Evolutionary conservation across 2,329 filamentous ascomycete genomes (phyloP).

Genomic region (Calonectria multiphialidica): DNA sequence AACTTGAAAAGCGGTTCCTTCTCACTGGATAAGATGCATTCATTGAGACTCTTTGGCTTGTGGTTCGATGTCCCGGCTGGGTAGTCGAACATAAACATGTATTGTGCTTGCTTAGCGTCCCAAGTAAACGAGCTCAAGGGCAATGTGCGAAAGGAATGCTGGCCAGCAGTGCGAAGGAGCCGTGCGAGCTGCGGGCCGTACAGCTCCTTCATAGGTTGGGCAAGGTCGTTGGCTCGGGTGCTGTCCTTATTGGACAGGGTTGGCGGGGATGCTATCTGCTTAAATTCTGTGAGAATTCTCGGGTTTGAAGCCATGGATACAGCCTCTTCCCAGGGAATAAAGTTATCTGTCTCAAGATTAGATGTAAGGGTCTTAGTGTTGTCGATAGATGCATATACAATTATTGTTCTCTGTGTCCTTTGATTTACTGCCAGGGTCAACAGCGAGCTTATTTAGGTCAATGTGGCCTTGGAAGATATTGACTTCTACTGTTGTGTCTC

Average conservation of each 20-base stretch:
- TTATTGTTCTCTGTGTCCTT: too few relatives aligned
- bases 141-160: not conserved
- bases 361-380: too few relatives aligned
- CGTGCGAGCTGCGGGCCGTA: not conserved
- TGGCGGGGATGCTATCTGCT: too few relatives aligned
- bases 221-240: too few relatives aligned
- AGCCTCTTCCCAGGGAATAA: too few relatives aligned
- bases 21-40: not conserved
- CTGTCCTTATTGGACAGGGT: too few relatives aligned
- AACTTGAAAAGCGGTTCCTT: not conserved
- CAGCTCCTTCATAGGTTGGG: not conserved
- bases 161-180: not conserved
- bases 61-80: not conserved
- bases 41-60: not conserved
- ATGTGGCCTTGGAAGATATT: not conserved
- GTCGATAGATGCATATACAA: too few relatives aligned
- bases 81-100: not conserved
- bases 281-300: too few relatives aligned
- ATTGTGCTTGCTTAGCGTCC: not conserved
- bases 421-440: too few relatives aligned
- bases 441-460: not conserved
- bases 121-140: not conserved
- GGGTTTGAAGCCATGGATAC: too few relatives aligned
- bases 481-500: too few relatives aligned
- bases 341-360: too few relatives aligned